phyloP scores from a whole-genome alignment of 768 basidiomycete genomes.

The Jaapia argillacea region DNA sequence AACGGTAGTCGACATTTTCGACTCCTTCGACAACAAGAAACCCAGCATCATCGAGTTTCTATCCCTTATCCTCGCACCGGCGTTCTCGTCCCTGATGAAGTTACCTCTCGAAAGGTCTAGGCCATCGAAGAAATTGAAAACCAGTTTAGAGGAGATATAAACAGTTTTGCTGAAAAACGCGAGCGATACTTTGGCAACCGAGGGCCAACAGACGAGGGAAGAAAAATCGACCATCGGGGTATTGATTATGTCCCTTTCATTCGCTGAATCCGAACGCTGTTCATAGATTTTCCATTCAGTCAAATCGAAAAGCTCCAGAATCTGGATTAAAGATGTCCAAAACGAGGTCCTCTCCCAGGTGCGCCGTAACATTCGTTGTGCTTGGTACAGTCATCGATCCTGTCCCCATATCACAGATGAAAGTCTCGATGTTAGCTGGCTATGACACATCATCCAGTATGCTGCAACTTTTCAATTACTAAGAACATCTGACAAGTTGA shows the following conservation, averaged over 20 bases:
- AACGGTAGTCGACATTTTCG: constrained; percentile 20
- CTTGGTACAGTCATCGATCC: constrained; percentile 1
- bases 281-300: neutral
- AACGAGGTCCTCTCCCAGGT: constrained; percentile 35
- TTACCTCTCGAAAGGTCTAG: constrained; percentile 20
- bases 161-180: constrained; percentile 20
- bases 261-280: neutral
- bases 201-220: constrained; percentile 9
- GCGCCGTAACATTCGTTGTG: constrained; percentile 5
- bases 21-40: constrained; percentile 10
- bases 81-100: constrained; percentile 20
- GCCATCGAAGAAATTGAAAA: constrained; percentile 16
- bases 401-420: constrained; percentile 17
- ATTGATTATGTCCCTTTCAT: constrained; percentile 16
- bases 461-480: constrained; percentile 2
- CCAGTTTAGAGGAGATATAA: constrained; percentile 24
- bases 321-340: constrained; percentile 20
- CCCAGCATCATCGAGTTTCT: constrained; percentile 6
- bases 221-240: constrained; percentile 29
- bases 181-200: constrained; percentile 21
- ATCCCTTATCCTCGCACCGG: constrained; percentile 15
- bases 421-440: constrained; percentile 29
- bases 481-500: neutral
- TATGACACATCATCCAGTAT: constrained; percentile 43
- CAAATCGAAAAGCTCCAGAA: constrained; percentile 21